Evolutionary conservation across 2,329 filamentous ascomycete genomes (phyloP), one percentile per base, ranked within the genome.

Genomic region (Aureobasidium melanogenum): DNA sequence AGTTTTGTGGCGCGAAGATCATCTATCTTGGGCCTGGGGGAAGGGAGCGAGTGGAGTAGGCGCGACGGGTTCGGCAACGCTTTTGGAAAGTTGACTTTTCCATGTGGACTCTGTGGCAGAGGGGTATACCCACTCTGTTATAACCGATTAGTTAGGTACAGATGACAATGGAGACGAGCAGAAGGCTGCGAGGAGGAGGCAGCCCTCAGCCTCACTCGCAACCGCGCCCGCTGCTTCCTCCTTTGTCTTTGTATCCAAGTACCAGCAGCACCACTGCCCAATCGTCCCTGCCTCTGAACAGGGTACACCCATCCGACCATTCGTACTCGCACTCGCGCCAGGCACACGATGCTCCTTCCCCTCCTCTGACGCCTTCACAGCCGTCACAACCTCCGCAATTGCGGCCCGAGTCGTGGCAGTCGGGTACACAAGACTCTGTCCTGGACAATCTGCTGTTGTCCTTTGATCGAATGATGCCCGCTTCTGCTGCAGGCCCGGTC

Each of bases 381-480:
- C 44, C 50, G 34, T 39, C 50, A 14, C 22, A 41, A 9, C 50
- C 34, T 28, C n/a, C 36, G 22, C 50, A 54, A 19, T 54, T 57
- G 54, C 39, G 54, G 19, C 54, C 54, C 28, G 30, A 46, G 30
- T 92, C 89, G 62, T 81, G 96, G 68, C 87, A 87, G 55, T 84
- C 88, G 52, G 85, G 89, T 65, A 90, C 89, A 43, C 86, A 93
- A 67, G 90, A 96, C 71, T 97, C 92, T 38, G 86, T 99, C 67
- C 91, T 99, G 63, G 88, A 94, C 74, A 96, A 97, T 74, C 94
- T 99, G 88, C 85, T 97, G 63, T 80, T 94, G 66, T 96, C 92
- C 43, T 86, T 99, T 65, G 93, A 96, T 75, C 88, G 93, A 73
- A 85, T 93, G 70, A 85, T 93, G 70, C 87, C 82, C 22, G 80